Evolutionary conservation across 352 stramenopile genomes (phyloP).

Genomic region (Globisporangium yorkense): DNA sequence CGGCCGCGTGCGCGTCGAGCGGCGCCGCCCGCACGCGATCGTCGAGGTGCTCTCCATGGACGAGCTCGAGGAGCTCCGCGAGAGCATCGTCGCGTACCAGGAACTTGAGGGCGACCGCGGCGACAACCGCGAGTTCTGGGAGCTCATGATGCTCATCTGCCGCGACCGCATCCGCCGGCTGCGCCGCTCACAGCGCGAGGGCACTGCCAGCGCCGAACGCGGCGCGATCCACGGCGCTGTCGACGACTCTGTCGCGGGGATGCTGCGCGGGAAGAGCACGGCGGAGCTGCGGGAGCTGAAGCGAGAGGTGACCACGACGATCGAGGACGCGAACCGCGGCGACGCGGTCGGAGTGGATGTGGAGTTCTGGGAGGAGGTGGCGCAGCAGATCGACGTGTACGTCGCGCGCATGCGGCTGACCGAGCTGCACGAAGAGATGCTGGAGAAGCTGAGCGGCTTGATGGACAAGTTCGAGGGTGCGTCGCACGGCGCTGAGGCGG

Average conservation of each 20-base stretch:
- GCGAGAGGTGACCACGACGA: conserved; percentile 60
- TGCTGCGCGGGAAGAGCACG: conserved; percentile 82
- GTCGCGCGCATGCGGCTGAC: conserved; percentile 84
- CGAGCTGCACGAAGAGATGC: conserved; percentile 92
- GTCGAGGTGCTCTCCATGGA: conserved; percentile 77
- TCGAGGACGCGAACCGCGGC: conserved; percentile 51
- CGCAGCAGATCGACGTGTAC: conserved; percentile 91
- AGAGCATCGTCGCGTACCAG: conserved; percentile 89
- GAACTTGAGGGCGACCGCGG: conserved; percentile 75
- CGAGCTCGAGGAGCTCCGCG: conserved; percentile 74
- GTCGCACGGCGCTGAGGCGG: neutral
- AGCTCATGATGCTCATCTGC: conserved; percentile 72
- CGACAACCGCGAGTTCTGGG: conserved; percentile 84
- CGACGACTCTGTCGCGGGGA: conserved; percentile 83
- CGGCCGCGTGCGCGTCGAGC: conserved; percentile 74
- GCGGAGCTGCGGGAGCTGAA: conserved; percentile 42
- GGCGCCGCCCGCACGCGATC: conserved; percentile 56
- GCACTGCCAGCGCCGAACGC: conserved; percentile 36
- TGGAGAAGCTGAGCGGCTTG: conserved; percentile 87
- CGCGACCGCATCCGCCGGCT: conserved; percentile 65
- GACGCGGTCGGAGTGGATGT: conserved; percentile 74
- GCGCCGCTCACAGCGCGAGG: conserved; percentile 59
- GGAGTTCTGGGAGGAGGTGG: conserved; percentile 93
- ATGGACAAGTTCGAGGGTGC: conserved; percentile 30
- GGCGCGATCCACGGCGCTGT: conserved; percentile 84